Evolutionary conservation across 1,139 yeast genomes (phyloP), one percentile per base, ranked within the genome.

Genomic region (Taphrina wiesneri): DNA sequence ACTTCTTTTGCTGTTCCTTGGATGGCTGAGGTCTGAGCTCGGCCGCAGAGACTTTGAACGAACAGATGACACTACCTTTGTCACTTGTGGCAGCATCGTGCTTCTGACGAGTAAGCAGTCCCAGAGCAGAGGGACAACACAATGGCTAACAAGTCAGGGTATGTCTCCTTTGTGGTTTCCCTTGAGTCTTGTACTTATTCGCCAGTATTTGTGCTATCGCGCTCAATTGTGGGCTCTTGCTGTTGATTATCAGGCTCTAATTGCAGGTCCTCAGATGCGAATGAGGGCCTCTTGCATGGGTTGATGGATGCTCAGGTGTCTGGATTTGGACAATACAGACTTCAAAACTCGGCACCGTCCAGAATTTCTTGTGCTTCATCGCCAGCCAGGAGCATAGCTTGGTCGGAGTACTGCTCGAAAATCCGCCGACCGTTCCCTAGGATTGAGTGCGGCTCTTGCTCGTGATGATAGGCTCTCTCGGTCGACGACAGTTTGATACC

Each of bases 41-140:
- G 64, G 57, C 15, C 56, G 51, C 19, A 49, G 51, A 26, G 57
- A 41, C 19, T 60, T 60, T 19, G 56, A 49, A 15, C 49, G 56
- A 45, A 60, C 64, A 15, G 21, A 60, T 26, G 64, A 45, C 28
- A 26, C 51, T 21, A 53, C 52, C 7, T 60, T 60, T 17, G 56
- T 49, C 7, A 51, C 64, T 11, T 51, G 57, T 26, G 64, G 64
- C 30, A 26, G 36, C 23, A 39, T 49, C 13, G 64, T 60, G 11
- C 41, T 60, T 21, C 17, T 60, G 32, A 60, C 64, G 9, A 60
- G 59, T 54, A 54, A 21, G 59, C 13, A 15, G 13, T 51, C 36
- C 21, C 30, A 9, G n/a, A n/a, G n/a, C n/a, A n/a, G n/a, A n/a
- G n/a, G n/a, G n/a, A n/a, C n/a, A n/a, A n/a, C 23, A 2, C 13